Evolutionary conservation across 768 basidiomycete species (phyloP).

Genomic region (Gyrodon lividus): DNA sequence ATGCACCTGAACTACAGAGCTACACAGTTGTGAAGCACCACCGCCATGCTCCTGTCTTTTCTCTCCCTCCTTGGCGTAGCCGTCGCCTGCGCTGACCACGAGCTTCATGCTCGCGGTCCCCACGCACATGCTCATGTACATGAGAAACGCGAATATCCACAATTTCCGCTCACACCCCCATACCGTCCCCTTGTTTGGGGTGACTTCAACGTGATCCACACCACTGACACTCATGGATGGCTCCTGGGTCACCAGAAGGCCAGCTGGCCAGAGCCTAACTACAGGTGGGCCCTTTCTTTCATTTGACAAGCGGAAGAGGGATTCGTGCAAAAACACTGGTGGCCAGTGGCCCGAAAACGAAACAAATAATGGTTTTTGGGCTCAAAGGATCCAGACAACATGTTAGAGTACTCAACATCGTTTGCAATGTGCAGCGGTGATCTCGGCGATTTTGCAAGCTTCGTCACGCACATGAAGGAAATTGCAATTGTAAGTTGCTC

Average conservation of each 20-base stretch:
- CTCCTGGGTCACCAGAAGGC: constrained; percentile 80
- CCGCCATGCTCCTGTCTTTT: constrained; percentile 13
- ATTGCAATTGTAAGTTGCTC: constrained; percentile 52
- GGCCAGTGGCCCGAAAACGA: not conserved
- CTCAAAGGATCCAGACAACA: not conserved
- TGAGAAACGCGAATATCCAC: constrained; percentile 39
- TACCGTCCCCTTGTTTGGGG: constrained; percentile 75
- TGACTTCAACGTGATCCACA: constrained; percentile 86
- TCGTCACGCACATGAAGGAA: constrained; percentile 78
- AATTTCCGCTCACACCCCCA: constrained; percentile 51
- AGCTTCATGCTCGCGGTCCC: constrained; percentile 22
- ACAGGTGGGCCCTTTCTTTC: constrained; percentile 42
- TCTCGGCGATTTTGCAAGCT: constrained; percentile 85
- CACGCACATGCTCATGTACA: constrained; percentile 34
- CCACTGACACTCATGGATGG: constrained; percentile 84
- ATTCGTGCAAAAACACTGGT: not conserved
- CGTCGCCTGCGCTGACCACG: constrained; percentile 20
- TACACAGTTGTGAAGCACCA: not conserved
- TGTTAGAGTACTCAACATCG: not conserved
- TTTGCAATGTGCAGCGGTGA: constrained; percentile 42
- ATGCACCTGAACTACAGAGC: not conserved
- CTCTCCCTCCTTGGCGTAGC: constrained; percentile 18
- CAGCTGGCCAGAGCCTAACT: constrained; percentile 74
- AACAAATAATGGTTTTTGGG: not conserved
- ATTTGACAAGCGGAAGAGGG: not conserved